Conservation (phyloP, 495 filamentous ascomycete species). For the Hyaloscypha finlandica region DNA sequence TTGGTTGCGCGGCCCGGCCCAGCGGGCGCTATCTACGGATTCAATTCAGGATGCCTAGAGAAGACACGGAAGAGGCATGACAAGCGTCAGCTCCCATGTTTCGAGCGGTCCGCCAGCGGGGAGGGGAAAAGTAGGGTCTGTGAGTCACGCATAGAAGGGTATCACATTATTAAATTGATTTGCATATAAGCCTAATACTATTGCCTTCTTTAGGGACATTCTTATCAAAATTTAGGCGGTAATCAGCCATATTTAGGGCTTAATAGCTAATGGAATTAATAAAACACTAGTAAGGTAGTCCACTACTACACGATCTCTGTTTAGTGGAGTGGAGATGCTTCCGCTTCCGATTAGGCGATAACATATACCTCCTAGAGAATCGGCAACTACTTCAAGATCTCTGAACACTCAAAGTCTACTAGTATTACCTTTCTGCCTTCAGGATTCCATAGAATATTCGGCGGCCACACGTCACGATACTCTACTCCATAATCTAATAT, state of each 20-base stretch:
- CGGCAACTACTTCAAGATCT: constrained; percentile 24
- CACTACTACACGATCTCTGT: background rate
- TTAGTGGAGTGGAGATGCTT: constrained; percentile 13
- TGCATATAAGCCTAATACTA: background rate
- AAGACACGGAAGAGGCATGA: too few relatives aligned
- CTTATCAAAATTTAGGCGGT: background rate
- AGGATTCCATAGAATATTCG: constrained; percentile 34
- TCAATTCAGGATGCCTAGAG: too few relatives aligned
- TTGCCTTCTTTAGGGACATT: constrained; percentile 2
- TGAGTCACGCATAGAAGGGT: too few relatives aligned
- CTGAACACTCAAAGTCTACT: constrained; percentile 31
- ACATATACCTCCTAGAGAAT: constrained; percentile 23
- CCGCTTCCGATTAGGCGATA: constrained; percentile 29
- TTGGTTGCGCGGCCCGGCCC: too few relatives aligned
- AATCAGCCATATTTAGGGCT: background rate
- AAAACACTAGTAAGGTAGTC: too few relatives aligned
- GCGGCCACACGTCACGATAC: constrained; percentile 31
- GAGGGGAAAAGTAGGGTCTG: too few relatives aligned
- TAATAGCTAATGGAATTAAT: background rate
- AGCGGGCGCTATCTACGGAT: too few relatives aligned
- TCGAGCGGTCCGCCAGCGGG: too few relatives aligned
- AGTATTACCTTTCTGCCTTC: constrained; percentile 26
- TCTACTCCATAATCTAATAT: too few relatives aligned
- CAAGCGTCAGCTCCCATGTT: too few relatives aligned
- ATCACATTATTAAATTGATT: too few relatives aligned